Evolutionary conservation across 768 basidiomycete species (phyloP).

Genomic region (Lactifluus pinguis): DNA sequence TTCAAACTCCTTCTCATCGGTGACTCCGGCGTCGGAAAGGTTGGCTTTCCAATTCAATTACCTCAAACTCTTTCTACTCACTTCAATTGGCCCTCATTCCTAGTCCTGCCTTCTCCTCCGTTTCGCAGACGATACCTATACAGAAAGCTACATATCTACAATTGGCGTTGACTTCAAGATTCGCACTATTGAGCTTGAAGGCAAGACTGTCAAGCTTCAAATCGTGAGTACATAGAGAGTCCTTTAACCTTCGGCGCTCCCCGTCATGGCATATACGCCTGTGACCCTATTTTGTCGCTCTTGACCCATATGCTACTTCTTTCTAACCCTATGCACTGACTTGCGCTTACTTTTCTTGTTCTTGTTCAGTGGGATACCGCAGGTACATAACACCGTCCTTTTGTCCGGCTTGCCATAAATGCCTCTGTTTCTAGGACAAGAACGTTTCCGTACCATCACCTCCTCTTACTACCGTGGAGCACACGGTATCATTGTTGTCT

Average conservation of each 20-base stretch:
- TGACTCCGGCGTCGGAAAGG: constrained; percentile 94
- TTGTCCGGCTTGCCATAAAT: neutral
- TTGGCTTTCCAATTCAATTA: constrained; percentile 28
- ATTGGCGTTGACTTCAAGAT: constrained; percentile 99
- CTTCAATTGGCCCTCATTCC: constrained; percentile 18
- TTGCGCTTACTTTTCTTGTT: constrained; percentile 8
- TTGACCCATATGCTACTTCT: neutral
- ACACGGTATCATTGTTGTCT: constrained; percentile 98
- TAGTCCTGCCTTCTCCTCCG: constrained; percentile 89
- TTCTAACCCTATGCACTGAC: constrained; percentile 13
- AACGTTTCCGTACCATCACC: constrained; percentile 97
- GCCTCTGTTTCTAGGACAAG: constrained; percentile 58
- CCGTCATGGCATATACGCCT: neutral
- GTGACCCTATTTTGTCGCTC: neutral
- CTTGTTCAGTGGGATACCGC: constrained; percentile 89
- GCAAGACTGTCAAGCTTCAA: constrained; percentile 97
- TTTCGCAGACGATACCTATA: constrained; percentile 95
- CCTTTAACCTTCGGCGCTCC: neutral
- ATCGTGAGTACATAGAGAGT: constrained; percentile 65
- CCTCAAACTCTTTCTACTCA: constrained; percentile 10
- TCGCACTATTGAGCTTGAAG: constrained; percentile 96
- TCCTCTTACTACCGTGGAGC: constrained; percentile 99
- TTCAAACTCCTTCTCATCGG: constrained; percentile 95
- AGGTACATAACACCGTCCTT: constrained; percentile 36
- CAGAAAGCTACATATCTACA: constrained; percentile 94